phyloP scores from a whole-genome alignment of 371 early-diverging fungal genomes.

The Thermomucor indicae-seudaticae region DNA sequence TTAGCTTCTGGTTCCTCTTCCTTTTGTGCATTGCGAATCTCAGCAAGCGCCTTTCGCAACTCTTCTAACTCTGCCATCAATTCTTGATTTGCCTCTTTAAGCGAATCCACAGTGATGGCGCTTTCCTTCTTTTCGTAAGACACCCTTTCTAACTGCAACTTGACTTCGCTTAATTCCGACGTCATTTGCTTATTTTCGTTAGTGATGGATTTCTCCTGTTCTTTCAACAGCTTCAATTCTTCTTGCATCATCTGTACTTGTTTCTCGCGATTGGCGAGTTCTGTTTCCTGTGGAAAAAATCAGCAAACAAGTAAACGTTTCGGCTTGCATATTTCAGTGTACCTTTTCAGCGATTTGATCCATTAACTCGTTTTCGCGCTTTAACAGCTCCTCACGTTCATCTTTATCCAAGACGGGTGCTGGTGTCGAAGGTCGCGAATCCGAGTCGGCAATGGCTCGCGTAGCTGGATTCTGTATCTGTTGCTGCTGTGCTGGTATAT shows the following conservation, averaged over 20 bases:
- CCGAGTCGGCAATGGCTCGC: conserved; percentile 23
- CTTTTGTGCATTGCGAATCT: conserved; percentile 19
- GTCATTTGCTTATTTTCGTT: conserved; percentile 71
- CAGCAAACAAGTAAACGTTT: not conserved
- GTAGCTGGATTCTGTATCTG: conserved; percentile 35
- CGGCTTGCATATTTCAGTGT: not conserved
- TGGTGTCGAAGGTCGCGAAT: conserved; percentile 68
- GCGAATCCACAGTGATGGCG: conserved; percentile 73
- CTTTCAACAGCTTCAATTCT: conserved; percentile 62
- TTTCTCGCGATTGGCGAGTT: conserved; percentile 50
- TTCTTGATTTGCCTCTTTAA: conserved; percentile 80
- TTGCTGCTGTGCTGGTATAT: too few species aligned
- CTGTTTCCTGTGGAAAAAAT: conserved; percentile 49
- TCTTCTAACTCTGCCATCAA: conserved; percentile 61
- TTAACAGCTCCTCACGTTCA: conserved; percentile 88
- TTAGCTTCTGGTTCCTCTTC: conserved; percentile 63
- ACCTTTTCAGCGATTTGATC: conserved; percentile 87
- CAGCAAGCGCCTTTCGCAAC: conserved; percentile 56
- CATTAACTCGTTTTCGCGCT: conserved; percentile 87
- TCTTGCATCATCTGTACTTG: conserved; percentile 52
- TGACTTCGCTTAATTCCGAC: conserved; percentile 63
- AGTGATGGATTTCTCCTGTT: conserved; percentile 46
- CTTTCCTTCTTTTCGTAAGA: conserved; percentile 83
- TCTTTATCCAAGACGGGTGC: conserved; percentile 71
- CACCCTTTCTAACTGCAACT: conserved; percentile 79